phyloP scores from a whole-genome alignment of 164 flowering plant species.

The Echeveria elegans region DNA sequence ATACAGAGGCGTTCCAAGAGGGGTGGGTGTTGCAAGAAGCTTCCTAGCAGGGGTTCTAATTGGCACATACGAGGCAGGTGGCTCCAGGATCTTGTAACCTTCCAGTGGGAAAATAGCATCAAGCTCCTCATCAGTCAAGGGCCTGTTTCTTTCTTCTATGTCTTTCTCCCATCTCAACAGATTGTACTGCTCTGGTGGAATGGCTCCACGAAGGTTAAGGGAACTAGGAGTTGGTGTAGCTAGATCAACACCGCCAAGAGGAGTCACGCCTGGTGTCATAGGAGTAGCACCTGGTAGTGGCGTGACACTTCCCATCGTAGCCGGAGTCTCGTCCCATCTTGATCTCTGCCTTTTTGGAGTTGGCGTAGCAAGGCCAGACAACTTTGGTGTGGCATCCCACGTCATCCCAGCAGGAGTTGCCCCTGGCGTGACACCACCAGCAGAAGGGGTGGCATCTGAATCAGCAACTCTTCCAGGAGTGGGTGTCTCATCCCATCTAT shows the following conservation, averaged over 20 bases:
- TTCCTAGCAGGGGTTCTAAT: constrained; percentile 97
- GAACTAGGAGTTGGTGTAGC: constrained; percentile 87
- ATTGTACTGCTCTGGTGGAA: constrained; percentile 93
- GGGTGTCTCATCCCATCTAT: constrained; percentile 99
- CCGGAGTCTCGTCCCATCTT: constrained; percentile 99
- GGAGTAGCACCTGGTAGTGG: constrained; percentile 87
- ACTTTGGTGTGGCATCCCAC: constrained; percentile 99
- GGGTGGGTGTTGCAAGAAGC: constrained; percentile 94
- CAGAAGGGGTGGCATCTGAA: constrained; percentile 83
- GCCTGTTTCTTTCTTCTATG: constrained; percentile 93
- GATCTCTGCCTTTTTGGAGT: constrained; percentile 95
- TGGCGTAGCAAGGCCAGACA: constrained; percentile 78
- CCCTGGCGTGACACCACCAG: constrained; percentile 86
- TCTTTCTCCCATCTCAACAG: constrained; percentile 95
- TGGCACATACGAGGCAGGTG: constrained; percentile 89
- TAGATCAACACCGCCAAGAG: constrained; percentile 78
- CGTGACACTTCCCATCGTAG: constrained; percentile 87
- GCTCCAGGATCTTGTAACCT: constrained; percentile 88
- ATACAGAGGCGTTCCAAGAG: constrained; percentile 80
- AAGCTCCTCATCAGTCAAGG: constrained; percentile 94
- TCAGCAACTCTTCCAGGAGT: constrained; percentile 89
- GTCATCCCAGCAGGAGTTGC: constrained; percentile 97
- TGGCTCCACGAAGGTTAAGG: constrained; percentile 51
- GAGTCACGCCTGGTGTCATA: constrained; percentile 90
- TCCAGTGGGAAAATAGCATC: constrained; percentile 93